Evolutionary conservation across 2,329 filamentous ascomycete species (phyloP).

Genomic region (Cryphonectria carpinicola): DNA sequence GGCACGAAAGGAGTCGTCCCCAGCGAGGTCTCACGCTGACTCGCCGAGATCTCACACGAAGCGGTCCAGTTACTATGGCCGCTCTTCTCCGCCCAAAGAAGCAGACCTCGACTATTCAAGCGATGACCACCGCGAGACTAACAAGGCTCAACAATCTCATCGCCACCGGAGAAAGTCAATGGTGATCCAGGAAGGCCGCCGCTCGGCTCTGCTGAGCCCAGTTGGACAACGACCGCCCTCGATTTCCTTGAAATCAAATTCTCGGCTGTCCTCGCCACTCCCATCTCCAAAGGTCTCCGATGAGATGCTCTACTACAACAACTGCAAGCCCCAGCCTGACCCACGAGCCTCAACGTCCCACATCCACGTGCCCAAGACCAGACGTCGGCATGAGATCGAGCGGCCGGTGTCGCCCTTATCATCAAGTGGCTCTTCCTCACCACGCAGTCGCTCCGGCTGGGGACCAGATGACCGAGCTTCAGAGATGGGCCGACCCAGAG

Average conservation of each 20-base stretch:
- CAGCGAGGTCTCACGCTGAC: slow-evolving; percentile 33
- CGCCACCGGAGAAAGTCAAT: slow-evolving; percentile 41
- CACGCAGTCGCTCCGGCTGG: slow-evolving; percentile 30
- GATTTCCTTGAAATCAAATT: slow-evolving; percentile 35
- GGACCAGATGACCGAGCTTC: slow-evolving; percentile 11
- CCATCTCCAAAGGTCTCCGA: slow-evolving; percentile 37
- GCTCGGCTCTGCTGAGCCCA: slow-evolving; percentile 31
- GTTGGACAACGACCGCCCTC: slow-evolving; percentile 30
- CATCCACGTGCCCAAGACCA: slow-evolving; percentile 24
- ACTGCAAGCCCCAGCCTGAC: slow-evolving; percentile 6
- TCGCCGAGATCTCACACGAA: slow-evolving; percentile 34
- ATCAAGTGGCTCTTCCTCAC: slow-evolving; percentile 36
- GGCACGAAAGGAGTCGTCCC: slow-evolving; percentile 40
- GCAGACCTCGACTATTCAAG: slow-evolving; percentile 44
- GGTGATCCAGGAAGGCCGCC: slow-evolving; percentile 41
- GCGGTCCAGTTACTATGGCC: slow-evolving; percentile 35
- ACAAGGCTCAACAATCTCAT: slow-evolving; percentile 36
- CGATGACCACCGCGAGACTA: slow-evolving; percentile 40
- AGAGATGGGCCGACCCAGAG: slow-evolving; percentile 23
- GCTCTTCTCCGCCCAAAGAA: slow-evolving; percentile 34
- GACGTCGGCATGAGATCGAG: slow-evolving; percentile 29
- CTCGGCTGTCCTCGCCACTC: slow-evolving; percentile 42
- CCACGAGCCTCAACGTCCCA: slow-evolving; percentile 17
- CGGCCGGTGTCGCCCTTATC: slow-evolving; percentile 36
- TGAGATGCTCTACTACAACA: slow-evolving; percentile 11